A percentile compares a stretch with the other conserved stretches of the same genome.
These are phyloP conservation scores for Fusarium avenaceum DNA, from an alignment of 2,329 filamentous ascomycete species.

Conservation along the genomic window DNA sequence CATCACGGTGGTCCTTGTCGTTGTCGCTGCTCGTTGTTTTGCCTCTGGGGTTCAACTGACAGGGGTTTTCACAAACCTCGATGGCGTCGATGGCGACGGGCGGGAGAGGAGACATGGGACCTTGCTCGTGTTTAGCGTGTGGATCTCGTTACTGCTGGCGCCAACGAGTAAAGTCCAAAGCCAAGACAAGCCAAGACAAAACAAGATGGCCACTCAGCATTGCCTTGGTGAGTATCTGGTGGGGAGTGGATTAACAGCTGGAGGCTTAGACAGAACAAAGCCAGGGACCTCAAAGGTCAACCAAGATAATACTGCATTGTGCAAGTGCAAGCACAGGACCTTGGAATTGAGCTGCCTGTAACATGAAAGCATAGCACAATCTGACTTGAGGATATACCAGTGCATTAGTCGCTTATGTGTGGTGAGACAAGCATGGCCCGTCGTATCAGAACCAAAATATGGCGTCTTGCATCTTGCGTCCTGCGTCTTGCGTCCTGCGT, in stretches of 20 bases:
- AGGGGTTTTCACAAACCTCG: constrained; percentile 41
- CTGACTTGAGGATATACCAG: constrained; percentile 26
- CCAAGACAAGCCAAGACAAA: constrained; percentile 37
- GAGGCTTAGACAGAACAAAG: constrained; percentile 26
- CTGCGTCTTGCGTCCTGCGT: constrained; percentile 14
- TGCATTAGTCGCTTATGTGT: constrained; percentile 31
- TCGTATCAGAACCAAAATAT: constrained; percentile 31
- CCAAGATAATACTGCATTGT: constrained; percentile 6
- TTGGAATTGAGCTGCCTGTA: constrained; percentile 31
- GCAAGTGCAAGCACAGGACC: background rate
- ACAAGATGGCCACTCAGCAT: constrained; percentile 41
- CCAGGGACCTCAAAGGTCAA: constrained; percentile 24
- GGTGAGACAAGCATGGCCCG: constrained; percentile 23
- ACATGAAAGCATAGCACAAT: constrained; percentile 24
- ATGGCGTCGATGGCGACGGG: constrained; percentile 50
- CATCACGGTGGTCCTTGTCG: constrained; percentile 44
- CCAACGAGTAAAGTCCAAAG: constrained; percentile 37
- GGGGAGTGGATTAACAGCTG: constrained; percentile 42
- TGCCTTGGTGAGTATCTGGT: constrained; percentile 38
- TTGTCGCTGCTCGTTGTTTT: constrained; percentile 40
- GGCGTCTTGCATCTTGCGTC: constrained; percentile 31
- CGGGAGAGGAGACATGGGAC: constrained; percentile 50
- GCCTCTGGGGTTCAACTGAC: constrained; percentile 42
- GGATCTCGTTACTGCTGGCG: constrained; percentile 43
- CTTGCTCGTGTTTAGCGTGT: constrained; percentile 49